Evolutionary conservation across 2,329 filamentous ascomycete species (phyloP), one percentile per base, ranked within the genome.

Genomic region (Gnomoniopsis smithogilvyi): DNA sequence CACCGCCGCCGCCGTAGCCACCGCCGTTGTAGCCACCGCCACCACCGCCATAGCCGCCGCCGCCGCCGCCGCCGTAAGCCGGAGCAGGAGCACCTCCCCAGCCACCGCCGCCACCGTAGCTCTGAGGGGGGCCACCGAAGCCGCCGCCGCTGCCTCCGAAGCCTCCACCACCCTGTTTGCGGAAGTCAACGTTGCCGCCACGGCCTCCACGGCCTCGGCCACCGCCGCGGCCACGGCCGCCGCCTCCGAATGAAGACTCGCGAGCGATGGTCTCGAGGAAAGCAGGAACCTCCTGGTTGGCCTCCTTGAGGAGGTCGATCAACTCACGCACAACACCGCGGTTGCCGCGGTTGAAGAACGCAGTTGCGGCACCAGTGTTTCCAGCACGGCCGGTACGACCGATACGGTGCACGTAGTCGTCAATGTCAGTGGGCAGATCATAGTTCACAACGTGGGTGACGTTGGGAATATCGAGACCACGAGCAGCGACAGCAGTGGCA

Each of bases 261-360:
- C 95, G 92, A 69, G 95, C 94, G 77, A 99, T 96, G 71, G 90
- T 96, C 84, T 99, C 95, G 62, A 99, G 84, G 86, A 98, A 99
- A 51, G 83, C 74, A 34, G 95, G 95, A 64, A 98, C 86, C 71
- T 99, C 95, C 77, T 99, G 95, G 80, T 99, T 96, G 66, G 95
- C 95, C 77, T 99, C 95, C 83, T 98, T 98, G 67, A 99, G 85
- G 30, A 99, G 87, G n/a, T 99, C 95, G 68, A 99, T 85, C 63
- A 99, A 87, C 69, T 98, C 95, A 67, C 95, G 90, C 65, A 98
- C 95, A 67, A 99, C 92, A 78, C 95, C 95, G 70, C 95, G 92
- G 84, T 99, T 99, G 72, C 94, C 94, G 73, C 95, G 94, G 86
- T 99, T 99, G 89, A 99, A 98, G 85, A 99, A 99, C 59, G 95